Percentiles rank a stretch among this genome's conserved stretches.
Conservation (phyloP, 352 stramenopile species). For the Phytopythium litorale region DNA sequence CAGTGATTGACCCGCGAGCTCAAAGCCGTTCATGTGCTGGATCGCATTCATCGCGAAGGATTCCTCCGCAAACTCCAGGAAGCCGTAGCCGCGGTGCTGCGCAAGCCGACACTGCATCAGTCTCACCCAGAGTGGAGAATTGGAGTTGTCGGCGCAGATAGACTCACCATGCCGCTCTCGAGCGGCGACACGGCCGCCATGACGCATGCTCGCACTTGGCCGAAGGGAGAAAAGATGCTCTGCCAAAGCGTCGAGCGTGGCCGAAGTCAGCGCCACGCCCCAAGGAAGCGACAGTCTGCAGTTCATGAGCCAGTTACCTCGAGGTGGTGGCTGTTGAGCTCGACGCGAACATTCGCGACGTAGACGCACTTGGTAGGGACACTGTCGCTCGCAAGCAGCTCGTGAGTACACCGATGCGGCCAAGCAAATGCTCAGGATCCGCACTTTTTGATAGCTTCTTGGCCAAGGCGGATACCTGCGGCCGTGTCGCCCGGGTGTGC, state of each 20-base stretch:
- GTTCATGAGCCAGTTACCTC: slow-evolving; percentile 26
- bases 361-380: slow-evolving; percentile 75
- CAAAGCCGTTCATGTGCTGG: slow-evolving; percentile 83
- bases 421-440: slow-evolving; percentile 5
- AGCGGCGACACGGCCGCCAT: slow-evolving; percentile 58
- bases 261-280: neutral
- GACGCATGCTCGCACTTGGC: slow-evolving; percentile 55
- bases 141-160: neutral
- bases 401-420: neutral
- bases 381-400: slow-evolving; percentile 14
- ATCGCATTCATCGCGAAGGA: slow-evolving; percentile 57
- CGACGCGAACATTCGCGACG: slow-evolving; percentile 59
- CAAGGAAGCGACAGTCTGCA: neutral
- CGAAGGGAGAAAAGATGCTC: slow-evolving; percentile 82
- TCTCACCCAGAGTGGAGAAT: neutral
- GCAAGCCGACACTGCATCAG: neutral
- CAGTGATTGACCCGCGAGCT: slow-evolving; percentile 66
- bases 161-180: slow-evolving; percentile 42
- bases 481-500: slow-evolving; percentile 50
- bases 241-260: slow-evolving; percentile 7
- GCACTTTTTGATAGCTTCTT: slow-evolving; percentile 77
- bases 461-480: slow-evolving; percentile 49
- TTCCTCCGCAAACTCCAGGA: slow-evolving; percentile 70
- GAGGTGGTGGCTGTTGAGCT: slow-evolving; percentile 74
- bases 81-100: slow-evolving; percentile 71